These are phyloP conservation scores for Nakazawaea ernobii DNA, from an alignment of 805 yeast species.

Conservation along the genomic window DNA sequence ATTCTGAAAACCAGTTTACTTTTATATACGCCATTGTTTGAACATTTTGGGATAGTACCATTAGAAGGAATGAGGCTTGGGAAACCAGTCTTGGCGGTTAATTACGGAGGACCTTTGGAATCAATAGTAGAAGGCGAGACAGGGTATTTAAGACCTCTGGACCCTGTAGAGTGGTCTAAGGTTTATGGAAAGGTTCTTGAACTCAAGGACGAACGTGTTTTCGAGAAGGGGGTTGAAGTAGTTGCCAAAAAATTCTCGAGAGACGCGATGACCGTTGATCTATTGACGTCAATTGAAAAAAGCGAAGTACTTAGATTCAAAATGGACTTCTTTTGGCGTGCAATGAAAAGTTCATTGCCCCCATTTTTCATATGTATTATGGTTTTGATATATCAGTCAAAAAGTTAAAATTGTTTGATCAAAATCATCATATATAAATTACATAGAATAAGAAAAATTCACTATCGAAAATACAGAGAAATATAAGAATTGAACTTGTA, in stretches of 20 bases:
- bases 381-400: neutral
- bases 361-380: neutral
- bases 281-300: constrained; percentile 11
- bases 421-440: neutral
- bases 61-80: constrained; percentile 86
- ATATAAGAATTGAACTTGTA: too few relatives aligned
- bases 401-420: neutral
- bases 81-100: constrained; percentile 79
- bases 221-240: constrained; percentile 27
- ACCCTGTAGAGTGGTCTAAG: constrained; percentile 48
- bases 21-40: constrained; percentile 84
- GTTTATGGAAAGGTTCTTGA: constrained; percentile 36
- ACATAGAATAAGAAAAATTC: neutral
- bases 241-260: constrained; percentile 37
- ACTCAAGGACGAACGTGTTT: constrained; percentile 16
- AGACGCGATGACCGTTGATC: constrained; percentile 35
- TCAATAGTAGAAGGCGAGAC: constrained; percentile 56
- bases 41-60: constrained; percentile 98
- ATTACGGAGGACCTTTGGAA: constrained; percentile 92
- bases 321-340: constrained; percentile 6
- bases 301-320: constrained; percentile 6
- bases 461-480: neutral
- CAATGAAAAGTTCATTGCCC: neutral
- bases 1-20: constrained; percentile 53
- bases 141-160: constrained; percentile 54